phyloP scores from a whole-genome alignment of 177 flowering plant genomes.

The Vitis hybrid region DNA sequence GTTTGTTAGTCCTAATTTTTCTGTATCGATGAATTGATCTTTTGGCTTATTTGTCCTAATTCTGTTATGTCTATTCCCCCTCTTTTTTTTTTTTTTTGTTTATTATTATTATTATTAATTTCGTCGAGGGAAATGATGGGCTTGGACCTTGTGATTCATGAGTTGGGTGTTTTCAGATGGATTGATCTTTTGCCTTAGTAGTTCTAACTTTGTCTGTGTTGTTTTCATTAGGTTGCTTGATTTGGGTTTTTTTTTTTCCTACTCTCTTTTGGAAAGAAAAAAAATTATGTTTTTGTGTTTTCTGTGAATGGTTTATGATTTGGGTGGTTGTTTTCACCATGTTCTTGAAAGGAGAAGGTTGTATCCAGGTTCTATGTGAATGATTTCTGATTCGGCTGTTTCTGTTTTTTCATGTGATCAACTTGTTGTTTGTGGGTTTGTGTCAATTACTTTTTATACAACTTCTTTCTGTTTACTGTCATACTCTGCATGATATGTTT shows the following conservation, averaged over 20 bases:
- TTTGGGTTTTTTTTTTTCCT: no score
- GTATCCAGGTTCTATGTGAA: neutral
- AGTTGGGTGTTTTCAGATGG: neutral
- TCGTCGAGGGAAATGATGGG: no score
- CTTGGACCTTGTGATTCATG: no score
- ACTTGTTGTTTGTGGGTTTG: neutral
- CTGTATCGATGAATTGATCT: no score
- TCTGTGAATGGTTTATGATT: neutral
- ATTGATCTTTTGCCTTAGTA: neutral
- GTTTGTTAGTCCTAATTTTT: no score
- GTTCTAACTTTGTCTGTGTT: no score
- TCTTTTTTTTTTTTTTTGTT: no score
- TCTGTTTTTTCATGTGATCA: neutral
- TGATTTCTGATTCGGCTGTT: neutral
- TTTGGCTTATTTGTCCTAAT: neutral
- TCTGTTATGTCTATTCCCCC: neutral
- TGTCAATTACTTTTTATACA: neutral
- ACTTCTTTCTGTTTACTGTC: neutral
- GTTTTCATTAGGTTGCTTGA: no score
- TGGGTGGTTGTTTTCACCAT: neutral
- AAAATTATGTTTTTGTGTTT: neutral
- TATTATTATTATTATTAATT: no score
- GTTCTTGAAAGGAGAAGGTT: neutral
- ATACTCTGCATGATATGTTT: neutral
- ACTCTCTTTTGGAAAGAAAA: no score